Evolutionary conservation across 441 rosid genomes (phyloP).

Genomic region (Rhodomyrtus psidioides): DNA sequence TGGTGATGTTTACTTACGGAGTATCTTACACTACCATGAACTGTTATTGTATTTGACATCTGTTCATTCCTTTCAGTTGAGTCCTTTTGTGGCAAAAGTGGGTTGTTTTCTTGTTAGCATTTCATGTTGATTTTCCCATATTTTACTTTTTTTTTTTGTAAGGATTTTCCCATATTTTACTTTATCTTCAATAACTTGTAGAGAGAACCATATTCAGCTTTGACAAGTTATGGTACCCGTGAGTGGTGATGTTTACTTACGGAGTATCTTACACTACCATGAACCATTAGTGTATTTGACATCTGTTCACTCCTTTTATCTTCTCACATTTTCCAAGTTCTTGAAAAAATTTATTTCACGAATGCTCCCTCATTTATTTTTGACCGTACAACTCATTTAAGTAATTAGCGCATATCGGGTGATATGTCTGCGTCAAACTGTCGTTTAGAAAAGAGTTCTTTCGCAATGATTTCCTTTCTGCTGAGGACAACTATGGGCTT

Average conservation of each 20-base stretch:
- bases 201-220: neutral
- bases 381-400: neutral
- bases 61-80: conserved; percentile 32
- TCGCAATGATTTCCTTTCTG: neutral
- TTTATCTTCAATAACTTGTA: neutral
- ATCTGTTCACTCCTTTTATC: neutral
- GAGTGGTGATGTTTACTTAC: neutral
- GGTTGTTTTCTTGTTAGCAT: conserved; percentile 22
- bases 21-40: neutral
- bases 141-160: too few species aligned
- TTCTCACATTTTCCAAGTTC: neutral
- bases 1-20: neutral
- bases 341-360: neutral
- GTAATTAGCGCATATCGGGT: neutral
- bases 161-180: too few species aligned
- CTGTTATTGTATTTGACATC: neutral
- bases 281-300: neutral
- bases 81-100: conserved; percentile 74
- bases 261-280: neutral
- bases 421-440: neutral
- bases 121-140: neutral
- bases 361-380: neutral
- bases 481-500: neutral
- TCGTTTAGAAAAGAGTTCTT: neutral
- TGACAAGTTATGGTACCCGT: neutral